Conservation (phyloP, 2,329 filamentous ascomycete genomes). For the Phialocephala subalpina region DNA sequence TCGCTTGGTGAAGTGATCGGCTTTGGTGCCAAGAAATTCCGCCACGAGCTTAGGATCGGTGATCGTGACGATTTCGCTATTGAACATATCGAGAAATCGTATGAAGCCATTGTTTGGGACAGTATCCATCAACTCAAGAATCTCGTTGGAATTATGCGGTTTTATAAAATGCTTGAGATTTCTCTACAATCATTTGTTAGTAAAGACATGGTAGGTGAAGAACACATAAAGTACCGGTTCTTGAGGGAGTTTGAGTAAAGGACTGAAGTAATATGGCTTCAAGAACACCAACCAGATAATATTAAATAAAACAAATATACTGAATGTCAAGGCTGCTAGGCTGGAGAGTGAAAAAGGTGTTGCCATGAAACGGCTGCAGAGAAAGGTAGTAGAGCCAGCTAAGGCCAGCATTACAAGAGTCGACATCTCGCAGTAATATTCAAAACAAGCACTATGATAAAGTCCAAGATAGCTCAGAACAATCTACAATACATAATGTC, state of each 20-base stretch:
- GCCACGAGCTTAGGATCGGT: conserved; percentile 25
- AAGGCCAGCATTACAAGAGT: not conserved
- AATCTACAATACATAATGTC: too few species aligned
- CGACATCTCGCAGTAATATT: not conserved
- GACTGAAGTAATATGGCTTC: conserved; percentile 30
- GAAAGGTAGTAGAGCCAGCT: not conserved
- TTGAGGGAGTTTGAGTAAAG: conserved; percentile 23
- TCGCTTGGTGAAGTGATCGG: conserved; percentile 33
- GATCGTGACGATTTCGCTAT: conserved; percentile 25
- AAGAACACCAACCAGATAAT: conserved; percentile 26
- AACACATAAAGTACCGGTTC: conserved; percentile 23
- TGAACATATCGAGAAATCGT: conserved; percentile 30
- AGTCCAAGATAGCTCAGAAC: too few species aligned
- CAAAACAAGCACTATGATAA: too few species aligned
- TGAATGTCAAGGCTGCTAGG: not conserved
- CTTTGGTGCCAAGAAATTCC: conserved; percentile 24
- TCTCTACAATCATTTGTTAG: conserved; percentile 9
- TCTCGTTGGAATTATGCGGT: conserved; percentile 8
- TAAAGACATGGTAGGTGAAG: not conserved
- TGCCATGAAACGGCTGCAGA: not conserved
- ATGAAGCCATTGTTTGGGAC: conserved; percentile 30
- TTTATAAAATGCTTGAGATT: conserved; percentile 23
- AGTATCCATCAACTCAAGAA: conserved; percentile 26
- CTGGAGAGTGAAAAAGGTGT: not conserved
- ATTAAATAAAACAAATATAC: conserved; percentile 20